These are phyloP conservation scores for Cicer judaicum DNA, from an alignment of 306 rosid species.

Conservation along the genomic window DNA sequence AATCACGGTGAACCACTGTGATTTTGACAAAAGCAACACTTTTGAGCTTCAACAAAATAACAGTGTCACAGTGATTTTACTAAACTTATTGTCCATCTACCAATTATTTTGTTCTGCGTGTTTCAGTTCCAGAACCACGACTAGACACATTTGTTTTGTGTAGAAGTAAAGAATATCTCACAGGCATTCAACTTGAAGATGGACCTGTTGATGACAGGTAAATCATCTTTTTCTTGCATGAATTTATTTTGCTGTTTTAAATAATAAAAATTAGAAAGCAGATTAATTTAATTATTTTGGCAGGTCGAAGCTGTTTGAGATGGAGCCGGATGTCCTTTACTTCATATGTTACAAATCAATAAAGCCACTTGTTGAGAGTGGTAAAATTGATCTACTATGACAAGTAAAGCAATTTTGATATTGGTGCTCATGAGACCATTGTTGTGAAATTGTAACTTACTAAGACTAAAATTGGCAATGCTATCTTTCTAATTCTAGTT, in stretches of 20 bases:
- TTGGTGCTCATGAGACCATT: constrained; percentile 19
- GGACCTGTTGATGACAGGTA: constrained; percentile 77
- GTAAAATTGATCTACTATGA: constrained; percentile 69
- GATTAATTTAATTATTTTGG: constrained; percentile 22
- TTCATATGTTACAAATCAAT: constrained; percentile 88
- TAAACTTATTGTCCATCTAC: background rate
- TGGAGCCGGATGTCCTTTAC: constrained; percentile 61
- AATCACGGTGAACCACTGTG: too few species aligned
- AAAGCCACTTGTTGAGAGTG: constrained; percentile 78
- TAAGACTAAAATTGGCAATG: background rate
- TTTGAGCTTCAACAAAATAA: too few species aligned
- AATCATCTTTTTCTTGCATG: constrained; percentile 43
- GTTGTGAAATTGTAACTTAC: constrained; percentile 23
- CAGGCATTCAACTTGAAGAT: constrained; percentile 89
- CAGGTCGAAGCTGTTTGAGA: constrained; percentile 62
- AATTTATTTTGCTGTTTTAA: constrained; percentile 3
- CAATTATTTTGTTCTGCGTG: constrained; percentile 21
- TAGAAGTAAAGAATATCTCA: constrained; percentile 78
- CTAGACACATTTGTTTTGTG: constrained; percentile 86
- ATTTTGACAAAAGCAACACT: too few species aligned
- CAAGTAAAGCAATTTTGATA: background rate
- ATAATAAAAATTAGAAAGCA: background rate
- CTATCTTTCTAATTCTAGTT: background rate
- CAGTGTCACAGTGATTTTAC: too few species aligned
- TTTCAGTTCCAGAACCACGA: constrained; percentile 77